Base-by-base conservation (phyloP, 257 asterid species). In the Solanum commersonii region DNA sequence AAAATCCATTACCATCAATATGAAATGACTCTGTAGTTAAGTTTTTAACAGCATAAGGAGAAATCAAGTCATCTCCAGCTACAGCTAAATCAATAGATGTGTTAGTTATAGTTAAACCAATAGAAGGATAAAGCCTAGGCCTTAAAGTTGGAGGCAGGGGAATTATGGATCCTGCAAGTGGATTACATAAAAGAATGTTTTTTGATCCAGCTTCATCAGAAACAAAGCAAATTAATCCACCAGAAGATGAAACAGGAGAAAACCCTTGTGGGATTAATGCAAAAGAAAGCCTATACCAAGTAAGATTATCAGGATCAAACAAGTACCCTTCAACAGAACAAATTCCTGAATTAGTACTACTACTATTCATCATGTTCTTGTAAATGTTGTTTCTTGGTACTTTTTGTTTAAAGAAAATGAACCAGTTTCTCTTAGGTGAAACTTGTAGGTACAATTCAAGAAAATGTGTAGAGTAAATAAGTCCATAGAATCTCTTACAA, bases 21-120 rank as follows among this genome's bases (percentile, higher is more conserved):
- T 96, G 99, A 89, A 97, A 97, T 94, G 94, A 94, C 22, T 96
- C 99, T 0, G 98, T 93, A 1, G 94, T 95, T 3, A 97, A 90
- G 71, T 97, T 96, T 91, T 97, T 97, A 33, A 97, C 99, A 2
- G 99, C 99, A 63, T 92, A 97, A 0, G 98, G 99, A 37, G 99
- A 97, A 35, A 97, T 96, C 52, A 97, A 56, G 56, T 97, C 98
- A 29, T 97, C 99, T 4, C 99, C 99, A 0, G 99, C 99, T 22
- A 97, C 95, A 23, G 92, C 92, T 87, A 97, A 12, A 87, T 97
- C 98, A 12, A 94, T 94, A 40, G 98, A 96, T 13, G 98, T 86
- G 76, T 84, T 60, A 18, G 98, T 92, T 29, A 97, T 88, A 87
- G 90, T 89, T 2, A 97, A 63, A 5, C 98, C 99, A 6, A 96